Evolutionary conservation across 805 yeast genomes (phyloP), one percentile per base, ranked within the genome.

Genomic region (Pichia phayaonensis): DNA sequence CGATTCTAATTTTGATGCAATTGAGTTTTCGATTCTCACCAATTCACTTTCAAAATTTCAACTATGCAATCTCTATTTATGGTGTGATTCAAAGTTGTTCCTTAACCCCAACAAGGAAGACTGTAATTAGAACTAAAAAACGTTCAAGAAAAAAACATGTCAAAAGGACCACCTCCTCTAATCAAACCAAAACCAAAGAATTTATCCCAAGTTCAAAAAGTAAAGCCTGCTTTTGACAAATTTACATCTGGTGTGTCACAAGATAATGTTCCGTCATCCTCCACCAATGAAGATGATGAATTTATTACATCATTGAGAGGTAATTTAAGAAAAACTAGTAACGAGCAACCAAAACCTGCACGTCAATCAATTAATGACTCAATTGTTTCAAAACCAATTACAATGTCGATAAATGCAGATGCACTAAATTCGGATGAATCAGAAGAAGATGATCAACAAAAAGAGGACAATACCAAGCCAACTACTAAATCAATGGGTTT

Each of bases 121-220:
- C 34, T 8, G n/a, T 24, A 24, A 24, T 6, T 24, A 29, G 5
- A 6, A 13, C 3, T 29, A 11, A 29, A 16, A 15, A 8, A 10
- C 16, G 12, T 13, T 29, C 7, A 23, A n/a, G n/a, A 16, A 34
- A 3, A 6, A 34, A 26, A 26, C 38, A 24, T 52, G 52, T 41
- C 60, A 40, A 59, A 57, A 46, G 61, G 52, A 1, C 52, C 59
- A 21, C 68, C 70, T n/a, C 65, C 65, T 8, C 56, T 62, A 23
- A 47, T 63, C 24, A 65, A 64, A 34, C 69, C 69, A 12, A 66
- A 62, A 38, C 68, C 71, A n/a, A 65, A 60, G 52, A 48, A 61
- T 11, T 61, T 66, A 7, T 65, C 67, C 0, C 59, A 62, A 22
- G 45, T 62, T 4, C 52, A 47, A 15, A 55, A 58, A 8, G 63